A percentile compares a stretch with the other conserved stretches of the same genome.
Evolutionary conservation across 768 basidiomycete species (phyloP).

Genomic region (Lactarius vividus): DNA sequence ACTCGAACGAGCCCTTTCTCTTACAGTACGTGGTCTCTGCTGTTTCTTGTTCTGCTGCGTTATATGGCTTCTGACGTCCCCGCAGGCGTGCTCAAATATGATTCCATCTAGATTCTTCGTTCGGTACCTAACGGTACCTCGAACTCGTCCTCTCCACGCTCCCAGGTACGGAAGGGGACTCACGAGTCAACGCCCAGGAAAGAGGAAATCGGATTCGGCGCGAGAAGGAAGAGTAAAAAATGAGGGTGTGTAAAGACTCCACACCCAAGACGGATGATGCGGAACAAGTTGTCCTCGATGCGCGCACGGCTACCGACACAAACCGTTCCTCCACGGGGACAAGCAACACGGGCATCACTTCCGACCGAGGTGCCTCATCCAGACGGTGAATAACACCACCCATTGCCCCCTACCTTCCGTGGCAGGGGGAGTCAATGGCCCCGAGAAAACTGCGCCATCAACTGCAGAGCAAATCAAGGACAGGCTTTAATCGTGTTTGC

Average conservation of each 20-base stretch:
- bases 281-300: conserved; percentile 29
- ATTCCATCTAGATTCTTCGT: conserved; percentile 70
- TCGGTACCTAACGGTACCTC: conserved; percentile 66
- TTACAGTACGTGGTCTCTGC: conserved; percentile 48
- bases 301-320: conserved; percentile 23
- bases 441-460: background rate
- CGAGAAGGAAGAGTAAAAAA: conserved; percentile 29
- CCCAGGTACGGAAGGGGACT: conserved; percentile 19
- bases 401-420: background rate
- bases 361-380: background rate
- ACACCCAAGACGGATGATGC: conserved; percentile 32
- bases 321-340: conserved; percentile 16
- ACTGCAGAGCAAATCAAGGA: conserved; percentile 15
- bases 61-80: background rate
- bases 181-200: conserved; percentile 33
- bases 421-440: background rate
- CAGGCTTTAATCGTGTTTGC: conserved; percentile 18
- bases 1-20: conserved; percentile 51
- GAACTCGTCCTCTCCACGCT: conserved; percentile 47
- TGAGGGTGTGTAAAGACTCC: conserved; percentile 15
- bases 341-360: background rate
- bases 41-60: background rate
- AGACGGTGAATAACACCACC: background rate
- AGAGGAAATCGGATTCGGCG: conserved; percentile 43
- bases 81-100: conserved; percentile 68